A percentile compares a stretch with the other conserved stretches of the same genome.
These are phyloP conservation scores for Scopulariopsis brevicaulis DNA, from an alignment of 2,329 filamentous ascomycete species.

Conservation along the genomic window DNA sequence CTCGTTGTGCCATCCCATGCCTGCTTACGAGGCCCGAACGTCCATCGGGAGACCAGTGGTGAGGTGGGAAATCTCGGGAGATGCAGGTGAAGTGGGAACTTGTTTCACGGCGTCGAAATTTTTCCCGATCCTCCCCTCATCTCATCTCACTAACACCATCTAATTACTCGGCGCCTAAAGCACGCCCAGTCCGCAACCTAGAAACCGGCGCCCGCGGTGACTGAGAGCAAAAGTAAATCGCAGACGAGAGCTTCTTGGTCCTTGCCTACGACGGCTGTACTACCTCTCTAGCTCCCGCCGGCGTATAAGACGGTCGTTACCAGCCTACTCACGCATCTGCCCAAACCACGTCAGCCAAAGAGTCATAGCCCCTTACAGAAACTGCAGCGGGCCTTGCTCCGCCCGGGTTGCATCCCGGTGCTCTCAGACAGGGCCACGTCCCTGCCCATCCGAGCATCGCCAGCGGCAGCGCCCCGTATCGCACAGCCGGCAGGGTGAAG, in stretches of 20 bases:
- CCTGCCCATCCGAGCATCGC: no score
- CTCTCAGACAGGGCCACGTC: neutral
- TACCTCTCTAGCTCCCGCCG: no score
- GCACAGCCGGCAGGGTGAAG: no score
- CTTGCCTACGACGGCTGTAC: no score
- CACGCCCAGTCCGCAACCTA: neutral
- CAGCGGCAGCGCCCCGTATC: no score
- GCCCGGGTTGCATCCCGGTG: neutral
- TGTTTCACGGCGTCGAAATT: neutral
- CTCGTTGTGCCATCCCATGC: neutral
- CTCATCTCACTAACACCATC: neutral
- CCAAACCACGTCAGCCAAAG: no score
- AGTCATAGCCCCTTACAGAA: neutral
- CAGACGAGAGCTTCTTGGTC: no score
- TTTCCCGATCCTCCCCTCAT: neutral
- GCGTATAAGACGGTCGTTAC: no score
- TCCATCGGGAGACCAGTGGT: neutral
- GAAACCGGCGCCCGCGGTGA: neutral
- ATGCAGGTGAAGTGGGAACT: neutral
- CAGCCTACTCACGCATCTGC: no score
- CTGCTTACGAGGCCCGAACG: neutral
- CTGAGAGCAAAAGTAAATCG: no score
- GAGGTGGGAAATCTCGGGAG: neutral
- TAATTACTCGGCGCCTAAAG: neutral
- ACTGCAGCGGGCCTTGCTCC: neutral